Conservation (phyloP, 1,284 basidiomycete species). For the Agaricales sp. region DNA sequence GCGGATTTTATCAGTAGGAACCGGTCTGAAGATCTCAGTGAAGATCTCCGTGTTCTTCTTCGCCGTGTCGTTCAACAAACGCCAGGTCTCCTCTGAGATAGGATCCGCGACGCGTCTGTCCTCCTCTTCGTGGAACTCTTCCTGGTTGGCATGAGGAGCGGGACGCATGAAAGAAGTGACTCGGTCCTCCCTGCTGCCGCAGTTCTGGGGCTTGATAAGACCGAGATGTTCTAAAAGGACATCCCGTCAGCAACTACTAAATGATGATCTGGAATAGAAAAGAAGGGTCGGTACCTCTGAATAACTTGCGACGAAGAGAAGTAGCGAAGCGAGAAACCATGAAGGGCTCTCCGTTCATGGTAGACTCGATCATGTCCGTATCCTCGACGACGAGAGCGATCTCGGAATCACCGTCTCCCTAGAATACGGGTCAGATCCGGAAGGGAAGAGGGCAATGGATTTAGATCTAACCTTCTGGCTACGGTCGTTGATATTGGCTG, state of each 20-base stretch:
- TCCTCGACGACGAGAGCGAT: constrained; percentile 90
- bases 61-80: constrained; percentile 68
- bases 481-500: constrained; percentile 85
- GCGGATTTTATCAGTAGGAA: constrained; percentile 74
- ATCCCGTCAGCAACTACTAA: constrained; percentile 2
- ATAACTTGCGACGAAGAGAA: constrained; percentile 67
- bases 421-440: constrained; percentile 3
- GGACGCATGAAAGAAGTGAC: constrained; percentile 69
- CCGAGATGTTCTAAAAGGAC: constrained; percentile 72
- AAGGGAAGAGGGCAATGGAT: background rate
- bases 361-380: constrained; percentile 62
- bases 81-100: constrained; percentile 47
- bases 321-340: constrained; percentile 68
- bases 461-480: constrained; percentile 57
- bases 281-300: constrained; percentile 38
- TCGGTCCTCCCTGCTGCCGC: constrained; percentile 24
- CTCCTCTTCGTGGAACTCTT: constrained; percentile 48
- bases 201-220: constrained; percentile 56
- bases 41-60: constrained; percentile 73
- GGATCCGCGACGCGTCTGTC: constrained; percentile 78
- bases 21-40: constrained; percentile 72
- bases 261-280: no score
- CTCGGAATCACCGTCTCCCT: constrained; percentile 90
- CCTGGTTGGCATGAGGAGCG: constrained; percentile 58
- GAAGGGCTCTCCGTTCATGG: constrained; percentile 72